Evolutionary conservation across 1,139 yeast genomes (phyloP).

Genomic region (Diutina catenulata): DNA sequence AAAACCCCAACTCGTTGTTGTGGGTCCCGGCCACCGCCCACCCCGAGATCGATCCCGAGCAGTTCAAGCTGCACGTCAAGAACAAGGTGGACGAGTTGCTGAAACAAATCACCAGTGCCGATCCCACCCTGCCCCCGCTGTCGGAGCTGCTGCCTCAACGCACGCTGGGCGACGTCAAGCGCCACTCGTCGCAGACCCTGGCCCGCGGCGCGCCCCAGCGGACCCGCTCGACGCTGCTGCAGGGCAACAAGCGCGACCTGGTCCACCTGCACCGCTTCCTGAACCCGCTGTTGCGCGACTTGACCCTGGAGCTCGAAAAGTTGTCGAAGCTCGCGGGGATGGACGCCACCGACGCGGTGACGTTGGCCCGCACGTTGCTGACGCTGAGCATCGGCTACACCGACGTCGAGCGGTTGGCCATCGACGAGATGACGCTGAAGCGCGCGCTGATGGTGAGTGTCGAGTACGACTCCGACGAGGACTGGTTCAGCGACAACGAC

Average conservation of each 20-base stretch:
- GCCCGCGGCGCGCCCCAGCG: background rate
- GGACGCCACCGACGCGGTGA: conserved; percentile 62
- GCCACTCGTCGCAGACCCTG: background rate
- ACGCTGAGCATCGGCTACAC: conserved; percentile 48
- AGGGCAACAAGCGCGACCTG: conserved; percentile 10
- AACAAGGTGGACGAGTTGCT: conserved; percentile 67
- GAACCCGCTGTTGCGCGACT: conserved; percentile 53
- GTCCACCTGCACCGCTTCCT: background rate
- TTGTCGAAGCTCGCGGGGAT: conserved; percentile 62
- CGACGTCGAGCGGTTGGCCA: conserved; percentile 36
- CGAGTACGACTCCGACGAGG: conserved; percentile 4
- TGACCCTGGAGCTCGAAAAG: conserved; percentile 55
- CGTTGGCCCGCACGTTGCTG: conserved; percentile 61
- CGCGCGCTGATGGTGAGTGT: background rate
- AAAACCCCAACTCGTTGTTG: conserved; percentile 20
- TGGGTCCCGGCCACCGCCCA: conserved; percentile 97
- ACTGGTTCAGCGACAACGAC: conserved; percentile 4
- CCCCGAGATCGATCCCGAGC: conserved; percentile 89
- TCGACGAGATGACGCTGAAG: conserved; percentile 17
- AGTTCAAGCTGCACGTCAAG: conserved; percentile 73
- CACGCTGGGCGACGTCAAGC: background rate
- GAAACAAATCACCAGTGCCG: conserved; percentile 23
- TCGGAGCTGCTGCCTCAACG: no score
- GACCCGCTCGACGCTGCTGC: conserved; percentile 9
- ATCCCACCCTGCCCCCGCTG: conserved; percentile 6